Percentiles rank a stretch among this genome's conserved stretches.
Evolutionary conservation across 306 rosid genomes (phyloP).

Genomic region (Ormosia emarginata): DNA sequence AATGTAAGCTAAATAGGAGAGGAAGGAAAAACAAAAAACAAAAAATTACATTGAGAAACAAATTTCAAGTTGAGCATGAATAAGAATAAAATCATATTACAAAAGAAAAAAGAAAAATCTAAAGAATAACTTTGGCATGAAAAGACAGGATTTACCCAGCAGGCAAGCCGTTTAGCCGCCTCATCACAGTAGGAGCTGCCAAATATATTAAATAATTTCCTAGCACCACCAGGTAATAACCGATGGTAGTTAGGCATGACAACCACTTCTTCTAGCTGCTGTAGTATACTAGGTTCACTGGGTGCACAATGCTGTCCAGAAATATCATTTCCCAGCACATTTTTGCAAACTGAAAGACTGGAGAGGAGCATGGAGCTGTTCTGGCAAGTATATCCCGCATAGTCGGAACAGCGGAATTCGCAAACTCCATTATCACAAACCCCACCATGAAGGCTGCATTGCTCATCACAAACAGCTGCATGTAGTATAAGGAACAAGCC

Average conservation of each 20-base stretch:
- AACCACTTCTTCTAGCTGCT: conserved; percentile 93
- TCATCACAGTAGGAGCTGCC: conserved; percentile 77
- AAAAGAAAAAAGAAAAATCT: neutral
- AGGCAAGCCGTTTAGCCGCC: conserved; percentile 84
- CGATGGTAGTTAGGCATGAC: conserved; percentile 95
- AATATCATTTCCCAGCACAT: conserved; percentile 68
- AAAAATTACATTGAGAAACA: neutral
- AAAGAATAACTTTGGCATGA: neutral
- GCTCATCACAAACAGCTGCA: conserved; percentile 92
- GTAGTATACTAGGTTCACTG: conserved; percentile 77
- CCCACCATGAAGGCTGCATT: conserved; percentile 94
- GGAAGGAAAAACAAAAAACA: neutral
- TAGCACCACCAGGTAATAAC: conserved; percentile 91
- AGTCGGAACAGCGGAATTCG: conserved; percentile 90
- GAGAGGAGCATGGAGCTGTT: conserved; percentile 76
- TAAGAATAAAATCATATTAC: neutral
- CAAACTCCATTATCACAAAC: conserved; percentile 97
- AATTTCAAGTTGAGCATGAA: neutral
- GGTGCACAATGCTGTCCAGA: conserved; percentile 91
- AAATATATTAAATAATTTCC: conserved; percentile 74
- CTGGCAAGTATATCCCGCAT: conserved; percentile 91
- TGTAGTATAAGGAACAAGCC: conserved; percentile 15
- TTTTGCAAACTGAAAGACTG: conserved; percentile 71
- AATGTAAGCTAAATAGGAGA: neutral
- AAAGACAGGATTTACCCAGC: conserved; percentile 65